These are phyloP conservation scores for Dictyostelium discoideum DNA, from an alignment of 78 protist species.

Conservation along the genomic window dicty_2.7 NC_007089.4:3369001-3369500, in stretches of 20 bases:
- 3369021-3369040: slow-evolving; percentile 90
- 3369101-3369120: slow-evolving; percentile 72
- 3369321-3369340: slow-evolving; percentile 86
- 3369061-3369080: slow-evolving; percentile 85
- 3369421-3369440: slow-evolving; percentile 83
- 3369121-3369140: slow-evolving; percentile 50
- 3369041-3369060: slow-evolving; percentile 93
- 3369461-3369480: slow-evolving; percentile 88
- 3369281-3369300: slow-evolving; percentile 92
- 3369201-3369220: neutral
- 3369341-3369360: slow-evolving; percentile 81
- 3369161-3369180: slow-evolving; percentile 12
- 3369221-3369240: no score
- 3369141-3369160: slow-evolving; percentile 81
- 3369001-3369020: slow-evolving; percentile 47
- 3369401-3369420: slow-evolving; percentile 83
- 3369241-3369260: no score
- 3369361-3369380: slow-evolving; percentile 86
- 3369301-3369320: slow-evolving; percentile 91
- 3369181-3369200: neutral
- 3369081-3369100: slow-evolving; percentile 81
- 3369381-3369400: slow-evolving; percentile 69
- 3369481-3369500: slow-evolving; percentile 86
- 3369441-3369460: slow-evolving; percentile 90
- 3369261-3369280: slow-evolving; percentile 29